phyloP scores from a whole-genome alignment of 2,329 filamentous ascomycete species.

The Pyricularia grisea region DNA sequence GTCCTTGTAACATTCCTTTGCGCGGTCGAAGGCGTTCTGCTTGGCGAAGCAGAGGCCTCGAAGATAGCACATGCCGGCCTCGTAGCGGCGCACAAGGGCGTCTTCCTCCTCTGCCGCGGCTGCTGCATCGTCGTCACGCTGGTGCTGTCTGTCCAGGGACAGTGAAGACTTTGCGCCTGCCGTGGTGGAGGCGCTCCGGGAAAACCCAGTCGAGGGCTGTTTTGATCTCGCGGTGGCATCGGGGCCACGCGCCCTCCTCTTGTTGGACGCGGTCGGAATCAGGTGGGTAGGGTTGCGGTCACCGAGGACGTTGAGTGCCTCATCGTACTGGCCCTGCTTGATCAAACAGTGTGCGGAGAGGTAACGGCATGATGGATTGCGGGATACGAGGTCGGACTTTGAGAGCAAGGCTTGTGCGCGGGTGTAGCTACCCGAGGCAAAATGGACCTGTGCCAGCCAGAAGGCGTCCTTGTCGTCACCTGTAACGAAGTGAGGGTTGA shows the following conservation, averaged over 20 bases:
- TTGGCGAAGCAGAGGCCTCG: conserved; percentile 91
- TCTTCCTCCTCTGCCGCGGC: conserved; percentile 48
- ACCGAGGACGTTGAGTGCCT: conserved; percentile 76
- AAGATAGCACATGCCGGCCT: conserved; percentile 95
- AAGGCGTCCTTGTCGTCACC: conserved; percentile 92
- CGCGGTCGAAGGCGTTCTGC: conserved; percentile 92
- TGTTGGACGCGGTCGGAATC: conserved; percentile 54
- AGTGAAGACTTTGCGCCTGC: conserved; percentile 15
- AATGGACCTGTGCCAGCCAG: conserved; percentile 97
- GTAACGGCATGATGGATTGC: conserved; percentile 83
- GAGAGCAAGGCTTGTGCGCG: conserved; percentile 80
- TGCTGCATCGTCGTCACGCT: conserved; percentile 12
- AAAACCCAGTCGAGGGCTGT: not conserved
- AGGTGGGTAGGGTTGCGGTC: conserved; percentile 92
- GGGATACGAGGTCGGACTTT: conserved; percentile 70
- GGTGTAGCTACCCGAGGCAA: conserved; percentile 88
- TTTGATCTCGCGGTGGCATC: conserved; percentile 7
- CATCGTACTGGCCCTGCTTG: conserved; percentile 82
- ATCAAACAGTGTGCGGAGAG: conserved; percentile 90
- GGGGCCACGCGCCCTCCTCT: conserved; percentile 60
- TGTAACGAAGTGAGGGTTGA: conserved; percentile 23
- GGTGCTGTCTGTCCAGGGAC: conserved; percentile 6
- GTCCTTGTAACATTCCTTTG: conserved; percentile 97
- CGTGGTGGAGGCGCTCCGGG: conserved; percentile 20
- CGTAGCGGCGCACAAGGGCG: conserved; percentile 68